Evolutionary conservation across 768 basidiomycete genomes (phyloP).

Genomic region (Tricholoma hemisulphureum): DNA sequence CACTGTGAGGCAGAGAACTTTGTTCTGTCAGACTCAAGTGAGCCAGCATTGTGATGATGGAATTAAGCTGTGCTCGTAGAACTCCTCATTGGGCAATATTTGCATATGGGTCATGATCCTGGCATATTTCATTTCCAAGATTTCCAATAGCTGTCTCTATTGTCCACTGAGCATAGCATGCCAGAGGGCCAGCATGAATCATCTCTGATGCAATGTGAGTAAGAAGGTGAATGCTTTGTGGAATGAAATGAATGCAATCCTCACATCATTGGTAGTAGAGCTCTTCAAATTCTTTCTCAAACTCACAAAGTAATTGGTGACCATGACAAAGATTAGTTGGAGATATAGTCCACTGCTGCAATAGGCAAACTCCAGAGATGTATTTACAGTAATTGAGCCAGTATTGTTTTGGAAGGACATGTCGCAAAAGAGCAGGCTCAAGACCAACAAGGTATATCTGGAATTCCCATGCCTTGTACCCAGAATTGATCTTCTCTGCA

Average conservation of each 20-base stretch:
- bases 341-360: conserved; percentile 15
- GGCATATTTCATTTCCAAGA: too few species aligned
- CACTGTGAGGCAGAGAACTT: neutral
- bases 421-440: conserved; percentile 25
- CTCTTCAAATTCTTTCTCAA: neutral
- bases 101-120: conserved; percentile 12
- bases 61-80: neutral
- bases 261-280: neutral
- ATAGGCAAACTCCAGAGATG: conserved; percentile 19
- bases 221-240: neutral
- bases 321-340: too few species aligned
- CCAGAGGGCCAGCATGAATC: neutral
- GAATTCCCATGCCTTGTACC: conserved; percentile 26
- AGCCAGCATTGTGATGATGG: neutral
- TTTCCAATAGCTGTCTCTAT: too few species aligned
- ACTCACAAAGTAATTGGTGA: neutral
- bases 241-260: conserved; percentile 1
- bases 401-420: conserved; percentile 24
- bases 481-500: too few species aligned
- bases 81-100: conserved; percentile 7
- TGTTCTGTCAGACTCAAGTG: neutral
- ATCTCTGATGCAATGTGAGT: neutral
- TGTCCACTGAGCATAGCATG: neutral
- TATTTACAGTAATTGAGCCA: conserved; percentile 30
- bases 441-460: conserved; percentile 25